Conservation (phyloP, 2,329 filamentous ascomycete genomes). For the Emmonsiellopsis sp. region DNA sequence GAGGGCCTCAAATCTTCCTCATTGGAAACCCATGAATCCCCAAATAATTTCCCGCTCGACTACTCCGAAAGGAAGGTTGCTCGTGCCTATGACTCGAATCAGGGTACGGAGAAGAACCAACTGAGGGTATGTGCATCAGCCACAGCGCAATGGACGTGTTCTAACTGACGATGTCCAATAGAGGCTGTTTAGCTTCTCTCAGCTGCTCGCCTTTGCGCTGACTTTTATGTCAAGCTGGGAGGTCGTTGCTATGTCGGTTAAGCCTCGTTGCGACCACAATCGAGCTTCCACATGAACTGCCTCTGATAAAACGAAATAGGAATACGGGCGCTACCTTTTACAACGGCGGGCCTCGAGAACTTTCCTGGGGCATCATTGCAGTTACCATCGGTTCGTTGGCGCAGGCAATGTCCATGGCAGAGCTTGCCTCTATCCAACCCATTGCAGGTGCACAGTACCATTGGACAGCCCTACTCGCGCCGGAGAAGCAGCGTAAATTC, state of each 20-base stretch:
- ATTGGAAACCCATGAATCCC: too few species aligned
- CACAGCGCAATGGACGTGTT: too few species aligned
- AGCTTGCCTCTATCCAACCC: conserved; percentile 32
- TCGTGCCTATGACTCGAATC: too few species aligned
- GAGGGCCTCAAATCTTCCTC: too few species aligned
- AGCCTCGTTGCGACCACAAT: background rate
- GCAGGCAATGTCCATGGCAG: conserved; percentile 27
- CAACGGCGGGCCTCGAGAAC: conserved; percentile 23
- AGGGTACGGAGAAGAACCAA: too few species aligned
- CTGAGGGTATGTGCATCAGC: too few species aligned
- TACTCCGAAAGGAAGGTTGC: too few species aligned
- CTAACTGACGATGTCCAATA: conserved; percentile 1
- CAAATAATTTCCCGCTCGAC: too few species aligned
- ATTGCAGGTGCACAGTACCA: conserved; percentile 35
- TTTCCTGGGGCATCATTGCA: conserved; percentile 23
- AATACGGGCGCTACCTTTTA: conserved; percentile 27
- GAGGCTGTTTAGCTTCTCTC: conserved; percentile 18
- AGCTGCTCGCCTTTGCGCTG: conserved; percentile 19
- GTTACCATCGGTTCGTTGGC: conserved; percentile 20
- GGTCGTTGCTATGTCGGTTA: conserved; percentile 14
- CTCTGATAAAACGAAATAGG: background rate
- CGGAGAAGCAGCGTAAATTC: conserved; percentile 18
- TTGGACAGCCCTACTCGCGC: conserved; percentile 30
- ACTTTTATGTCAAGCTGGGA: conserved; percentile 20
- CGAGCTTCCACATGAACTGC: background rate